Evolutionary conservation across 2,329 filamentous ascomycete genomes (phyloP).

Genomic region (Tympanopsis confertula): DNA sequence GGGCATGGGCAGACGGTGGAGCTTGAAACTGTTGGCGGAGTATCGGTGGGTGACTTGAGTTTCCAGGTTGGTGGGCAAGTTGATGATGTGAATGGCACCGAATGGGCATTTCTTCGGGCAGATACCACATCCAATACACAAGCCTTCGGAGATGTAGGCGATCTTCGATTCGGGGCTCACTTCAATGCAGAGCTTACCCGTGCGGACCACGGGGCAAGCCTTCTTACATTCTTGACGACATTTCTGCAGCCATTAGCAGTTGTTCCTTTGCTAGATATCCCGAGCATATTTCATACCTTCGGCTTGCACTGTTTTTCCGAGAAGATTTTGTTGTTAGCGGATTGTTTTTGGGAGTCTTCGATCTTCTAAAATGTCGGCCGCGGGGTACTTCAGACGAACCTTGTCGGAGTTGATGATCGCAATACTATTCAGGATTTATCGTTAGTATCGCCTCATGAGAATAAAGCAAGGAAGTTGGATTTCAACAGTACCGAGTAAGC

Average conservation of each 20-base stretch:
- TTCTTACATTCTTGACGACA: constrained; percentile 99
- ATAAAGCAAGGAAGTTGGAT: background rate
- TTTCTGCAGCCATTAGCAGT: constrained; percentile 49
- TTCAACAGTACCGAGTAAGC: background rate
- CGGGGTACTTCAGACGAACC: too few species aligned
- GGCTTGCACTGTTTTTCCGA: constrained; percentile 76
- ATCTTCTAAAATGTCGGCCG: too few species aligned
- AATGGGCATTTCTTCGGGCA: constrained; percentile 99
- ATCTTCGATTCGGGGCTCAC: constrained; percentile 80
- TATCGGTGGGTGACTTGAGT: constrained; percentile 97
- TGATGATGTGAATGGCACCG: constrained; percentile 98
- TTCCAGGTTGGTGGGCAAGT: constrained; percentile 97
- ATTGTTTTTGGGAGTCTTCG: too few species aligned
- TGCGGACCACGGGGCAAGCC: constrained; percentile 91
- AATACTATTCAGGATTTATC: constrained; percentile 56
- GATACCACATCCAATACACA: constrained; percentile 98
- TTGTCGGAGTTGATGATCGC: constrained; percentile 99
- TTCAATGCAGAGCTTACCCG: constrained; percentile 95
- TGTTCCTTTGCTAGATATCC: constrained; percentile 8
- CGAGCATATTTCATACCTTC: constrained; percentile 60
- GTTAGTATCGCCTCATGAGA: too few species aligned
- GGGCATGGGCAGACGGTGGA: constrained; percentile 91
- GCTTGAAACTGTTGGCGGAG: constrained; percentile 98
- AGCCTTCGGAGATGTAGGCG: constrained; percentile 91
- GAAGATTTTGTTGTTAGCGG: too few species aligned